Evolutionary conservation across 495 filamentous ascomycete species (phyloP), one percentile per base, ranked within the genome.

Genomic region (Letharia lupina): DNA sequence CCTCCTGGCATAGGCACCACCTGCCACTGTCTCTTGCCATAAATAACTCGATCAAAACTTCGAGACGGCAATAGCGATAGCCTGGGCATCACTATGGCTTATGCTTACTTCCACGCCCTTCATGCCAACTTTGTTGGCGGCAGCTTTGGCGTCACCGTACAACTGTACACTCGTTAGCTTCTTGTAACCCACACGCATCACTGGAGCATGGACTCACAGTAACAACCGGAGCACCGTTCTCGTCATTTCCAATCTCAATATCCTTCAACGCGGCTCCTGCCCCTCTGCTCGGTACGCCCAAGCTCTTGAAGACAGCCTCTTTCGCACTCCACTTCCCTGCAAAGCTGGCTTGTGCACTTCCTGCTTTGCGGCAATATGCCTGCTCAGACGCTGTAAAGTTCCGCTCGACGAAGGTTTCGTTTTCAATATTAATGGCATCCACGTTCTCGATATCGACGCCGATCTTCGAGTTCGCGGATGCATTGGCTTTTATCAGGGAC

Each of bases 221-320:
- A 63, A 97, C 94, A 65, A 82, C 77, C 1, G 94, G 94, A 48
- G 86, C 91, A 39, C 95, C 94, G 35, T 84, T 89, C 61, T 87
- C 84, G 72, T 93, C 88, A 67, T 83, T 86, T 47, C 81, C 75
- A 67, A 99, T 92, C 81, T 99, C 94, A 78, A 99, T 98, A 18
- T 97, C 93, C 79, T 88, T 93, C 78, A 99, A 70, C 23, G 89
- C 82, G 61, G 94, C 93, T 67, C 95, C 94, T 16, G 88, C 92
- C 63, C 94, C 94, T 76, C 89, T 87, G 74, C 90, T 84, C 69
- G 82, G 75, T n/a, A 96, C 91, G 50, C 91, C 90, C n/a, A 99
- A 78, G 16, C 89, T 89, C 82, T 99, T 99, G 80, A 99, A 99
- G 7, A 99, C 91, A 7, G 93, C 94, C 79, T 99, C 94, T 78